Evolutionary conservation across 352 stramenopile species (phyloP).

Genomic region (Globisporangium alternatum): DNA sequence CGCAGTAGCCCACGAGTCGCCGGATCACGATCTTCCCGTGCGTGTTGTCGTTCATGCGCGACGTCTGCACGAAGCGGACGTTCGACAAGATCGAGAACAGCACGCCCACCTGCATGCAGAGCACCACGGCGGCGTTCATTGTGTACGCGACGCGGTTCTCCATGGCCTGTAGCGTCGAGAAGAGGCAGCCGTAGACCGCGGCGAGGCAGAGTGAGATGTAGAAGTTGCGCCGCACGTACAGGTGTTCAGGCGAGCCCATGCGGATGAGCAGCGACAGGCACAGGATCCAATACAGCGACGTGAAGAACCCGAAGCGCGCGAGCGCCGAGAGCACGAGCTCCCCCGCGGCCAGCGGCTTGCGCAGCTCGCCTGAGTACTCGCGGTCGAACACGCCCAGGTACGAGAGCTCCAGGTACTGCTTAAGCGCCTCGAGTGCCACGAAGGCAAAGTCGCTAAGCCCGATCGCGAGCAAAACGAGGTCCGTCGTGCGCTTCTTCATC

Average conservation of each 20-base stretch:
- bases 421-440: conserved; percentile 41
- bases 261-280: conserved; percentile 73
- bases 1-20: conserved; percentile 51
- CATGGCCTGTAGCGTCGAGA: conserved; percentile 34
- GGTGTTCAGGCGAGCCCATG: conserved; percentile 46
- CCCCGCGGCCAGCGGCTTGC: conserved; percentile 14
- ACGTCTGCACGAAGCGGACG: conserved; percentile 42
- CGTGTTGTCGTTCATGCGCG: conserved; percentile 45
- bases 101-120: conserved; percentile 42
- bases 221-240: conserved; percentile 48
- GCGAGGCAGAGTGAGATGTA: conserved; percentile 44
- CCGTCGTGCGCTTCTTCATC: conserved; percentile 62
- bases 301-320: conserved; percentile 67
- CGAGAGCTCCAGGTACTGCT: conserved; percentile 36
- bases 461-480: conserved; percentile 68
- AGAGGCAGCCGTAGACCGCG: conserved; percentile 52
- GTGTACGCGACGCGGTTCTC: conserved; percentile 30
- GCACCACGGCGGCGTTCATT: conserved; percentile 39
- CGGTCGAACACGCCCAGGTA: conserved; percentile 43
- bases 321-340: conserved; percentile 37
- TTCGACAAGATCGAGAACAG: conserved; percentile 48
- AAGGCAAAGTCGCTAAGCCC: conserved; percentile 58
- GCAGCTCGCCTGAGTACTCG: conserved; percentile 1
- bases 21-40: conserved; percentile 60
- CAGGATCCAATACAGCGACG: conserved; percentile 71